Conservation (phyloP, 208 protist genomes). For the Herpetomonas samuelpessoai region DNA sequence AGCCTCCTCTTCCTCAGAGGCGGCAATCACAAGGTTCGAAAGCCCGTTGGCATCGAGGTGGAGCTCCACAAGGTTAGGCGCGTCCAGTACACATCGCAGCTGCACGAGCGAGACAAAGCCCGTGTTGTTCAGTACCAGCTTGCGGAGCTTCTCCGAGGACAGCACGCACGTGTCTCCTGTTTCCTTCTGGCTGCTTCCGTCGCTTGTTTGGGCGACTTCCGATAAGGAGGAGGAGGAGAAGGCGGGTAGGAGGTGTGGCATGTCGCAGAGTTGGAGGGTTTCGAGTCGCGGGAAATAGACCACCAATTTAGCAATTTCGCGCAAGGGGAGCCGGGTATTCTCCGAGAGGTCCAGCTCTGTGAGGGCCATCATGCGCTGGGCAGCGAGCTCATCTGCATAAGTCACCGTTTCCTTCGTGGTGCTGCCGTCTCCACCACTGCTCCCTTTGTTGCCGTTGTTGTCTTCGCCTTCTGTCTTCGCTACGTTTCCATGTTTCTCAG, state of each 20-base stretch:
- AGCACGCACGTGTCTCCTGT: constrained; percentile 15
- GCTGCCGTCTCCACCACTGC: no score
- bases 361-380: constrained; percentile 39
- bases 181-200: no score
- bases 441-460: no score
- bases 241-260: constrained; percentile 28
- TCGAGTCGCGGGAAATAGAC: constrained; percentile 50
- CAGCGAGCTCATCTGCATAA: constrained; percentile 27
- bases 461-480: neutral
- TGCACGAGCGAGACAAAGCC: constrained; percentile 57
- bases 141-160: constrained; percentile 35
- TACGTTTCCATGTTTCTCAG: constrained; percentile 6
- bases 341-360: constrained; percentile 74
- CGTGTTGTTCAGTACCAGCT: constrained; percentile 79
- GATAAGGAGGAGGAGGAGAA: constrained; percentile 8
- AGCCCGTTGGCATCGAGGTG: constrained; percentile 80
- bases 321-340: constrained; percentile 50
- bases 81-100: constrained; percentile 44
- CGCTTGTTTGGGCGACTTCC: no score
- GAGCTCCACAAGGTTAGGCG: constrained; percentile 59
- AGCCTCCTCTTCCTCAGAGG: constrained; percentile 5
- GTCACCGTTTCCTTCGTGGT: constrained; percentile 8
- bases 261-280: constrained; percentile 72
- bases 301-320: constrained; percentile 49
- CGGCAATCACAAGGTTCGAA: constrained; percentile 22